Percentiles rank a stretch among this genome's conserved stretches.
Evolutionary conservation across 169 alveolate genomes (phyloP).

Genomic region (Plasmodium fragile): DNA sequence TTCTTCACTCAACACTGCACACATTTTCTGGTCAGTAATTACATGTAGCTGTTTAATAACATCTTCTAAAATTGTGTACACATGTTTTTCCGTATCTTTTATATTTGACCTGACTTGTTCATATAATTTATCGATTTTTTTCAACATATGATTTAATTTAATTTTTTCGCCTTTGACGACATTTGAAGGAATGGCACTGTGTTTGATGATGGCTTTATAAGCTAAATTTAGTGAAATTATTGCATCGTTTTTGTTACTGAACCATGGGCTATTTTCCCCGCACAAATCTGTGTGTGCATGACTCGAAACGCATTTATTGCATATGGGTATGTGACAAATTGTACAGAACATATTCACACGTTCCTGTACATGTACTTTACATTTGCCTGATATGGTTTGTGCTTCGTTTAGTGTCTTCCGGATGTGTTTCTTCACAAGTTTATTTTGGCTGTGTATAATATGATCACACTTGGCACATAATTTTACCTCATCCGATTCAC

Average conservation of each 20-base stretch:
- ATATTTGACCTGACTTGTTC: slow-evolving; percentile 82
- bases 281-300: slow-evolving; percentile 82
- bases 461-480: slow-evolving; percentile 91
- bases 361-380: slow-evolving; percentile 78
- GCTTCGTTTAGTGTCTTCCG: slow-evolving; percentile 91
- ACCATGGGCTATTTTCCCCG: background rate
- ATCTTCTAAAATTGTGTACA: slow-evolving; percentile 84
- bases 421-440: slow-evolving; percentile 91
- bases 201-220: slow-evolving; percentile 80
- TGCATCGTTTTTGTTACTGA: slow-evolving; percentile 36
- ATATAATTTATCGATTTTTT: slow-evolving; percentile 72
- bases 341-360: slow-evolving; percentile 82
- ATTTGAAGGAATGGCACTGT: slow-evolving; percentile 78
- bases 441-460: slow-evolving; percentile 89
- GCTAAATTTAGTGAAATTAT: slow-evolving; percentile 82
- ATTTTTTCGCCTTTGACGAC: slow-evolving; percentile 75
- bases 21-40: slow-evolving; percentile 86
- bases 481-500: slow-evolving; percentile 92
- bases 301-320: slow-evolving; percentile 83
- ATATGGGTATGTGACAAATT: slow-evolving; percentile 86
- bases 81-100: slow-evolving; percentile 84
- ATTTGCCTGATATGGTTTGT: slow-evolving; percentile 70
- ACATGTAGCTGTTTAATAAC: slow-evolving; percentile 84
- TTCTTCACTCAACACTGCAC: slow-evolving; percentile 82
- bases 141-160: slow-evolving; percentile 74